Conservation (phyloP, 345 rosid species). For the Leavenworthia alabamica region DNA sequence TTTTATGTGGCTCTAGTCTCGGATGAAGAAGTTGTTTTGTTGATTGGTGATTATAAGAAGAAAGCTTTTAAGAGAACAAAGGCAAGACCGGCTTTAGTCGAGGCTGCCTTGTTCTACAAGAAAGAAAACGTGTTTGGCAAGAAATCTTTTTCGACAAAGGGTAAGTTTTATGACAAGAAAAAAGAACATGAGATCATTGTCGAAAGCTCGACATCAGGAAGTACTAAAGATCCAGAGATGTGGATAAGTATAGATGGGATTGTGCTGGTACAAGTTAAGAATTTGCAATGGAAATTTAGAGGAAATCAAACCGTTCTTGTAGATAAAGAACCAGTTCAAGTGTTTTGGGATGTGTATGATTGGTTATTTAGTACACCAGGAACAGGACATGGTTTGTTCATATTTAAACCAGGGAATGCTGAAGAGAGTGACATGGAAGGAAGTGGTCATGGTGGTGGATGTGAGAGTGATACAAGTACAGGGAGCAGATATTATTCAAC, state of each 20-base stretch:
- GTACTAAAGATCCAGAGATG: constrained; percentile 77
- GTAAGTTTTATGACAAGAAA: constrained; percentile 53
- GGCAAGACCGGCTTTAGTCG: constrained; percentile 61
- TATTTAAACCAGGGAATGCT: constrained; percentile 55
- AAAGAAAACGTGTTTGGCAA: constrained; percentile 81
- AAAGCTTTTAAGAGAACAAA: constrained; percentile 84
- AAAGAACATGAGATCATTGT: constrained; percentile 76
- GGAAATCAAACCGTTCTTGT: constrained; percentile 79
- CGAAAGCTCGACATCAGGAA: constrained; percentile 57
- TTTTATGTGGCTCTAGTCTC: constrained; percentile 83
- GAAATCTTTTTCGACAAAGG: constrained; percentile 65
- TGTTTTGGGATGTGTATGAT: constrained; percentile 92
- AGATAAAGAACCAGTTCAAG: constrained; percentile 72
- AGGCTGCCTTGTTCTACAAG: constrained; percentile 58
- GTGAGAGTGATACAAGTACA: constrained; percentile 49
- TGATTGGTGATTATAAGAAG: constrained; percentile 78
- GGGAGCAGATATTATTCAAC: constrained; percentile 49
- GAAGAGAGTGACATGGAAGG: constrained; percentile 25
- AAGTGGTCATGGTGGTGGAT: constrained; percentile 28
- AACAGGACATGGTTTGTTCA: constrained; percentile 68
- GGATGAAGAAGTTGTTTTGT: constrained; percentile 61
- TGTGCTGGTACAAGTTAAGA: constrained; percentile 64
- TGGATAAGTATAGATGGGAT: constrained; percentile 90
- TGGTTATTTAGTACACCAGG: constrained; percentile 72
- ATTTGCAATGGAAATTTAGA: constrained; percentile 90